Conservation (phyloP, 2,329 filamentous ascomycete genomes). For the Ceratocystis lukuohia region DNA sequence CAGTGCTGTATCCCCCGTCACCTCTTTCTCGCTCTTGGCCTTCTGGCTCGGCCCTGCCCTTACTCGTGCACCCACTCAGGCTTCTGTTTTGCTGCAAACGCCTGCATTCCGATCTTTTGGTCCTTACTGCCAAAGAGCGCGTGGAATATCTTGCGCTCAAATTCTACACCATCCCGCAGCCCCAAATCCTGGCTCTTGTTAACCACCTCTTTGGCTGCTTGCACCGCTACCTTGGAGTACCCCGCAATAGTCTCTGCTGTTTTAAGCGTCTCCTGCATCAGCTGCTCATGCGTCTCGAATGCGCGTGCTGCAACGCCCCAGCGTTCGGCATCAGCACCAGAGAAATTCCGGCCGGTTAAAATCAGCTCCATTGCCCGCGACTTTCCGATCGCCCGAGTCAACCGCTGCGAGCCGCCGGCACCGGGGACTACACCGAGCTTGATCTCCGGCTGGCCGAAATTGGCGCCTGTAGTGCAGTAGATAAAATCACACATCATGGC, state of each 20-base stretch:
- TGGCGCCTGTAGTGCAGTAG: constrained; percentile 74
- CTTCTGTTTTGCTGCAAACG: constrained; percentile 91
- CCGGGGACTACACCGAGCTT: constrained; percentile 88
- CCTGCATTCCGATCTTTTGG: constrained; percentile 94
- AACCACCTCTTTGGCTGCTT: constrained; percentile 93
- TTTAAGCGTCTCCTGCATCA: constrained; percentile 67
- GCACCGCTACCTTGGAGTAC: constrained; percentile 73
- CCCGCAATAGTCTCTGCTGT: constrained; percentile 83
- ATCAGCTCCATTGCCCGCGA: constrained; percentile 83
- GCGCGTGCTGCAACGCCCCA: constrained; percentile 83
- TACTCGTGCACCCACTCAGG: constrained; percentile 62
- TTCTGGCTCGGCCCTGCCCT: background rate
- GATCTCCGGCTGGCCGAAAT: constrained; percentile 94
- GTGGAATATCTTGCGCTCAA: constrained; percentile 87
- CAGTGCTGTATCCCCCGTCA: background rate
- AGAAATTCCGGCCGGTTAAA: constrained; percentile 72
- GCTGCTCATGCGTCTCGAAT: constrained; percentile 65
- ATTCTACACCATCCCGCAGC: constrained; percentile 83
- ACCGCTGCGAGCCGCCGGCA: constrained; percentile 76
- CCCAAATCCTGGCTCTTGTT: constrained; percentile 94
- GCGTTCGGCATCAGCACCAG: constrained; percentile 66
- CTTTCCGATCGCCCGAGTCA: constrained; percentile 75
- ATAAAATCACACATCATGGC: constrained; percentile 96
- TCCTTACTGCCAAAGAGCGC: constrained; percentile 84
- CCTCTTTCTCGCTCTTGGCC: background rate